Conservation (phyloP, 2,329 filamentous ascomycete species). For the Diaporthe caulivora region DNA sequence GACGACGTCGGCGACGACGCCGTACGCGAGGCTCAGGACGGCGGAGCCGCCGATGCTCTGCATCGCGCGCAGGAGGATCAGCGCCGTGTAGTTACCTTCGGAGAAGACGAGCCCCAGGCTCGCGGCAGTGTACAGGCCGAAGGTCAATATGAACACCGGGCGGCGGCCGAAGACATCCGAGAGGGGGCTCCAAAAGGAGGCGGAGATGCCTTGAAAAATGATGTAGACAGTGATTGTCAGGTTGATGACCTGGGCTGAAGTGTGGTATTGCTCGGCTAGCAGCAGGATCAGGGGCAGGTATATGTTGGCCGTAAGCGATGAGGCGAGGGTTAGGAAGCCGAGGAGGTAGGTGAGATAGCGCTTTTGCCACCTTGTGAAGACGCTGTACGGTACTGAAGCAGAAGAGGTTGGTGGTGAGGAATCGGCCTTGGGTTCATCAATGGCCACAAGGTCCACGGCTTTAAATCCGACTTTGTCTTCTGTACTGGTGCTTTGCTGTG, state of each 20-base stretch:
- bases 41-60: constrained; percentile 73
- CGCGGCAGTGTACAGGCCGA: constrained; percentile 64
- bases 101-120: constrained; percentile 67
- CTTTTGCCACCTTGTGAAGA: constrained; percentile 21
- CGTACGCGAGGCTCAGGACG: constrained; percentile 74
- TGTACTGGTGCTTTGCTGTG: neutral
- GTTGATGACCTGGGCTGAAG: constrained; percentile 51
- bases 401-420: neutral
- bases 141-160: constrained; percentile 68
- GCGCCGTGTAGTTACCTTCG: constrained; percentile 62
- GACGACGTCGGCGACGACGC: constrained; percentile 76
- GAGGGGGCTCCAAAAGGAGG: constrained; percentile 68
- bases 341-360: constrained; percentile 37
- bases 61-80: constrained; percentile 69
- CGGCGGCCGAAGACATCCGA: constrained; percentile 68
- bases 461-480: neutral
- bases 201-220: constrained; percentile 70
- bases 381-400: neutral
- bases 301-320: constrained; percentile 54
- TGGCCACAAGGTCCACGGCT: neutral
- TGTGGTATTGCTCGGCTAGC: constrained; percentile 47
- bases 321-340: constrained; percentile 38
- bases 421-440: neutral
- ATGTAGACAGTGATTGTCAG: constrained; percentile 66
- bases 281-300: constrained; percentile 54